A percentile compares a stretch with the other conserved stretches of the same genome.
These are phyloP conservation scores for Citrus mangshanensis DNA, from an alignment of 345 rosid genomes.

Conservation along the genomic window DNA sequence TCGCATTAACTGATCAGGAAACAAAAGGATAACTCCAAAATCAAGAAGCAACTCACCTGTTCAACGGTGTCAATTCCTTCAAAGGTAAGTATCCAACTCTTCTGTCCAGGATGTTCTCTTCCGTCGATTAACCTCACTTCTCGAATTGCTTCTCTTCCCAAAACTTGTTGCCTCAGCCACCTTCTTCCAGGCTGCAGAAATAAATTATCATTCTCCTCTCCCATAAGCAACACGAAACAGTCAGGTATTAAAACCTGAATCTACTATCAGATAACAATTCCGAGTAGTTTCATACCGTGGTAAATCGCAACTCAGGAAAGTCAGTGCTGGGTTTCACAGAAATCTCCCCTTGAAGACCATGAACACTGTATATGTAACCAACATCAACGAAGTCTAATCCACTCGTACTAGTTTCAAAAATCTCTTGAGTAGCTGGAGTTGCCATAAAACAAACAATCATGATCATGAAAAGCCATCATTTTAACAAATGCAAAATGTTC, in stretches of 20 bases:
- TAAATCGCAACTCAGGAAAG: slow-evolving; percentile 80
- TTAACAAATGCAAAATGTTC: neutral
- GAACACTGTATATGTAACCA: slow-evolving; percentile 72
- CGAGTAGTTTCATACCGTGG: slow-evolving; percentile 37
- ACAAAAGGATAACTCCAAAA: neutral
- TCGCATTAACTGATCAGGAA: neutral
- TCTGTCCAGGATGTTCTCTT: slow-evolving; percentile 68
- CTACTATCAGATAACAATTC: neutral
- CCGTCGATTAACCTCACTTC: slow-evolving; percentile 84
- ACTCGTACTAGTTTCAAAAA: slow-evolving; percentile 34
- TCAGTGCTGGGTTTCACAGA: slow-evolving; percentile 74
- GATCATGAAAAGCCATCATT: neutral
- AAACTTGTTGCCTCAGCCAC: slow-evolving; percentile 70
- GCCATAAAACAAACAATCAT: slow-evolving; percentile 1
- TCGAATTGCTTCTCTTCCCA: slow-evolving; percentile 56
- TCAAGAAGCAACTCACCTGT: slow-evolving; percentile 37
- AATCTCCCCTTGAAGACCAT: slow-evolving; percentile 81
- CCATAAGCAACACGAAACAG: neutral
- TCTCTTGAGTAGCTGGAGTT: slow-evolving; percentile 47
- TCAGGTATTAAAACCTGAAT: neutral
- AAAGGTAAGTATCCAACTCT: slow-evolving; percentile 84
- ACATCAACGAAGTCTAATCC: slow-evolving; percentile 59
- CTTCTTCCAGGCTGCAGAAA: slow-evolving; percentile 72
- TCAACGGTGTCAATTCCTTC: slow-evolving; percentile 67
- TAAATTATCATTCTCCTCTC: neutral